Conservation (phyloP, 176 grass and related monocot species). For the Phragmites australis region DNA sequence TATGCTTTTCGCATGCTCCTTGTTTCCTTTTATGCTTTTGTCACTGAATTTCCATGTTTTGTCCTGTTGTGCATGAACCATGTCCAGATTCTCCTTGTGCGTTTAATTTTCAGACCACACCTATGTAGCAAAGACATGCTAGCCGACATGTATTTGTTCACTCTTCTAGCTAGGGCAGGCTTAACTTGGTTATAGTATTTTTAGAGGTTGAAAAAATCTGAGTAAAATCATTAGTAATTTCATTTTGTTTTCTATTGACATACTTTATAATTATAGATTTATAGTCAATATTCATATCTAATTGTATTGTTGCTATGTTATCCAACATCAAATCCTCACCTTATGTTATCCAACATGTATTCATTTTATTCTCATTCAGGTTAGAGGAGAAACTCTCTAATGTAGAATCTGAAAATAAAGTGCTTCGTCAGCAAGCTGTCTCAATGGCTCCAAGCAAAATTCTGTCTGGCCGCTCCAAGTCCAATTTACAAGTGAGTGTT, state of each 20-base stretch:
- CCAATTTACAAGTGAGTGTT: constrained; percentile 78
- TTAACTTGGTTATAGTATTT: not conserved
- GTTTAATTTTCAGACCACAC: not conserved
- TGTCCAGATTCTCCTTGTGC: not conserved
- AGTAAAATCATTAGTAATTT: not conserved
- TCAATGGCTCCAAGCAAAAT: constrained; percentile 93
- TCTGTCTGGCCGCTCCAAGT: constrained; percentile 90
- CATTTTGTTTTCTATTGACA: not conserved
- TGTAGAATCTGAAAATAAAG: constrained; percentile 99
- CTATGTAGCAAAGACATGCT: not conserved
- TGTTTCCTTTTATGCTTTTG: not conserved
- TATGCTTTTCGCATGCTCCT: constrained; percentile 35
- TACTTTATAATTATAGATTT: not conserved
- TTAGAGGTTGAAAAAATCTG: not conserved
- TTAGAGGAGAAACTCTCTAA: constrained; percentile 97
- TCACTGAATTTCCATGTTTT: not conserved
- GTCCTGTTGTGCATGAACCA: constrained; percentile 8
- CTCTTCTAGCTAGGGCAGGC: not conserved
- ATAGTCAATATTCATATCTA: constrained; percentile 21
- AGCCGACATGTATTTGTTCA: not conserved
- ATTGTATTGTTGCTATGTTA: constrained; percentile 6
- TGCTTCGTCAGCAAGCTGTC: constrained; percentile 96
- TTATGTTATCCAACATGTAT: constrained; percentile 13
- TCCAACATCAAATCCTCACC: no score
- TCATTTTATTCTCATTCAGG: constrained; percentile 53